These are phyloP conservation scores for Piper betle DNA, from an alignment of 164 flowering plant genomes.

Conservation along the genomic window DNA sequence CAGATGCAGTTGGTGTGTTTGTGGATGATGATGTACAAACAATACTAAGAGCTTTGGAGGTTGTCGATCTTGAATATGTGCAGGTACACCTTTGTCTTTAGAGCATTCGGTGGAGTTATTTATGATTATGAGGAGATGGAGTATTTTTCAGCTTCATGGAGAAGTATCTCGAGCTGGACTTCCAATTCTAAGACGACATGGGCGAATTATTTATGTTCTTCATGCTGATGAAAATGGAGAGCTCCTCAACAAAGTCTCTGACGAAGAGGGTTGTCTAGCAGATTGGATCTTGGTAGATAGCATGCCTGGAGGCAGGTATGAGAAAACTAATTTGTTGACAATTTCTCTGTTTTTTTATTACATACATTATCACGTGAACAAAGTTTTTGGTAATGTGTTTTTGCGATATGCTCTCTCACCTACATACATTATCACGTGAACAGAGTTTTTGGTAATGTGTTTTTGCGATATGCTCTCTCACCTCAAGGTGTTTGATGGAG, in stretches of 20 bases:
- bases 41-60: slow-evolving; percentile 47
- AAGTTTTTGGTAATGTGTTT: no score
- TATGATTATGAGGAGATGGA: slow-evolving; percentile 10
- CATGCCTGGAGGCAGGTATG: slow-evolving; percentile 78
- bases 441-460: no score
- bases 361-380: no score
- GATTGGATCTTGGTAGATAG: slow-evolving; percentile 94
- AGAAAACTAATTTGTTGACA: not conserved
- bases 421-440: no score
- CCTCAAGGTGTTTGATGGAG: no score
- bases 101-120: not conserved
- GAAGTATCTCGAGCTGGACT: slow-evolving; percentile 56
- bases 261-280: slow-evolving; percentile 50
- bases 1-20: slow-evolving; percentile 88
- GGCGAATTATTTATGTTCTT: slow-evolving; percentile 13
- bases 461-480: no score
- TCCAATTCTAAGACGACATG: slow-evolving; percentile 34
- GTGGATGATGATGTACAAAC: slow-evolving; percentile 81
- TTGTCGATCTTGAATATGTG: slow-evolving; percentile 56
- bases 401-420: no score
- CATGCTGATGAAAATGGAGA: slow-evolving; percentile 49
- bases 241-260: slow-evolving; percentile 53
- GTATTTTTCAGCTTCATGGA: slow-evolving; percentile 75
- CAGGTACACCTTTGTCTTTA: slow-evolving; percentile 35
- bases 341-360: no score